Base-by-base conservation (phyloP, 2,329 filamentous ascomycete genomes). In the Xylariaceae sp. region DNA sequence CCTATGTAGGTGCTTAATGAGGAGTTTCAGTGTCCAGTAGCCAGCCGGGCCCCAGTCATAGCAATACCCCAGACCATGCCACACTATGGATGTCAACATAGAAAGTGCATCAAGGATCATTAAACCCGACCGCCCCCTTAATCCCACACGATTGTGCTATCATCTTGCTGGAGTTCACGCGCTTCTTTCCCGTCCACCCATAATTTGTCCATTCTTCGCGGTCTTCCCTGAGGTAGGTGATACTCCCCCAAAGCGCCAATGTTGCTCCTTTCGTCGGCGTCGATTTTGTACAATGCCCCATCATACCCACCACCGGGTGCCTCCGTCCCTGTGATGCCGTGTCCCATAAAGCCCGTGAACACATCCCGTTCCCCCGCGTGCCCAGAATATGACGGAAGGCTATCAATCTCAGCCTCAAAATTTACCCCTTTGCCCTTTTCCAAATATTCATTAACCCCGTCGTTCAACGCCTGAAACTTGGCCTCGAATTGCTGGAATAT, bases 401-500 rank as follows among this genome's bases (percentile, higher is more conserved):
- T 42, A 53, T 3, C 19, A 22, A 18, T 49, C 22, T n/a, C 41
- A 39, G 16, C 21, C 2, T 45, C 49, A 29, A 10, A 34, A 2
- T 39, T 40, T 2, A 26, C 19, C 8, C 30, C n/a, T 6, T 29
- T 8, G 5, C 18, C 21, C 21, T 32, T 26, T 26, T 49, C n/a
- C 8, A 13, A 29, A 7, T 42, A 49, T 5, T 51, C 55, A 16
- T 44, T 46, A 7, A 18, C 37, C 16, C 30, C n/a, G 7, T 46
- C 47, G 18, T 36, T 50, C 22, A 61, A 34, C 2, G 54, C 57
- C 41, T 56, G 54, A 4, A 62, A 42, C 42, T 49, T 53, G 1
- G 53, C 50, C n/a, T 70, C 72, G 54, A 78, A 75, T 39, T 68
- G 66, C 62, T 80, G 73, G 54, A 80, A 74, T 21, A 76, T 72